These are phyloP conservation scores for Picochlorum costavermella DNA, from an alignment of 139 green algal genomes.

Conservation along the genomic window DNA sequence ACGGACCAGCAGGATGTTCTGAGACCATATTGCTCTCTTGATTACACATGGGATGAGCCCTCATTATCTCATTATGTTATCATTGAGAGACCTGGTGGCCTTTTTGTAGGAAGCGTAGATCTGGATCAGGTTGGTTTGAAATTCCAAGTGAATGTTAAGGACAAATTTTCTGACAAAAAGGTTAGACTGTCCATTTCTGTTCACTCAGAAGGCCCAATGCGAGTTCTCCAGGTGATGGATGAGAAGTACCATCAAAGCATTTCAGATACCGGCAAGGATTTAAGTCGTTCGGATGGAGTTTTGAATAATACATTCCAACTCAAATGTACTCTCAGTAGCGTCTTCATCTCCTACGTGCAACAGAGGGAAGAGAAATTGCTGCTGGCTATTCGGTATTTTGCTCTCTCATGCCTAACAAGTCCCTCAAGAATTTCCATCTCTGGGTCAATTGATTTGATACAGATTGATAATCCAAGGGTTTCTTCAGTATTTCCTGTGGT, in stretches of 20 bases:
- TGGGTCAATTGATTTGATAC: neutral
- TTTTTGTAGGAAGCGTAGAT: conserved; percentile 41
- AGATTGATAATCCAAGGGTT: conserved; percentile 62
- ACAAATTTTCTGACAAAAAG: no score
- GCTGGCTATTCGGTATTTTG: no score
- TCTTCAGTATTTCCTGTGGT: conserved; percentile 42
- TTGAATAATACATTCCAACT: no score
- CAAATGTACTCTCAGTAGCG: no score
- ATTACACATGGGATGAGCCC: conserved; percentile 82
- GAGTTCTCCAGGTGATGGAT: conserved; percentile 56
- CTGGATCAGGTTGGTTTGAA: conserved; percentile 43
- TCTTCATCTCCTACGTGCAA: no score
- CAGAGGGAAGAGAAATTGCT: no score
- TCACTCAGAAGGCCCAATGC: conserved; percentile 55
- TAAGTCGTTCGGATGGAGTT: no score
- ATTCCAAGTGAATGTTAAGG: no score
- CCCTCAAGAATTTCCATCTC: conserved; percentile 16
- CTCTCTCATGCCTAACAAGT: conserved; percentile 2
- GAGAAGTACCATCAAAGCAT: conserved; percentile 17
- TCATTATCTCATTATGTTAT: conserved; percentile 45
- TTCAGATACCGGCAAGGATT: no score
- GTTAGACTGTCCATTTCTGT: conserved; percentile 8
- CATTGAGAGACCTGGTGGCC: conserved; percentile 51
- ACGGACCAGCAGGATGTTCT: conserved; percentile 66
- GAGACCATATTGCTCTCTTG: conserved; percentile 63